Evolutionary conservation across 169 alveolate genomes (phyloP), one percentile per base, ranked within the genome.

Genomic region (Plasmodium berghei): DNA sequence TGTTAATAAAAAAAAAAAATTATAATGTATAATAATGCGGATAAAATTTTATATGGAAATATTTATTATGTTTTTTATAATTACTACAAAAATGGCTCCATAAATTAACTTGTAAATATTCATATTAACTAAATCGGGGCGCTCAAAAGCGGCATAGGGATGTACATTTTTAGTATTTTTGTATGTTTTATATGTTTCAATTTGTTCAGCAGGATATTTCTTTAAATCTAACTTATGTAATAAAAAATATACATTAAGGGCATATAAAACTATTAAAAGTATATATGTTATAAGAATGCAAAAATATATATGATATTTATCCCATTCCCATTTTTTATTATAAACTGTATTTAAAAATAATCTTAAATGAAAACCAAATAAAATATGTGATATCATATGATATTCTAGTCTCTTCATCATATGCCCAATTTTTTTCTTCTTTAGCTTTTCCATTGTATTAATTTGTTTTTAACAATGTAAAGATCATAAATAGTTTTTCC

Each of bases 341-440:
- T 62, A 75, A 34, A 75, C 49, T 6, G 45, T 75, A 46, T 16
- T 6, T 58, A 75, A 24, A 67, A 63, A 75, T 75, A 75, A 14
- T 64, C 64, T 75, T 18, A 75, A 48, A 75, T 75, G 56, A 75
- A 75, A 67, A 5, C 69, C 88, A 75, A 75, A 61, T 45, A 75
- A 26, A 9, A 75, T 63, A 28, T 62, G 61, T 40, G 88, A 54
- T 20, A 75, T 64, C 20, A 75, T 75, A 58, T 75, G 88, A 63
- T 75, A 75, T 74, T 48, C 88, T 10, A 75, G 14, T 58, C 62
- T 75, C 58, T 59, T 75, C 26, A 75, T 75, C 88, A 75, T 75
- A n/a, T 55, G 24, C 56, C 10, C 26, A 34, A 16, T 20, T 73
- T 58, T n/a, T 58, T 45, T 22, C 59, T 73, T 4, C 59, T 5